A percentile compares a stretch with the other conserved stretches of the same genome.
phyloP scores from a whole-genome alignment of 1,284 basidiomycete genomes.

The Stygiomarasmius scandens region DNA sequence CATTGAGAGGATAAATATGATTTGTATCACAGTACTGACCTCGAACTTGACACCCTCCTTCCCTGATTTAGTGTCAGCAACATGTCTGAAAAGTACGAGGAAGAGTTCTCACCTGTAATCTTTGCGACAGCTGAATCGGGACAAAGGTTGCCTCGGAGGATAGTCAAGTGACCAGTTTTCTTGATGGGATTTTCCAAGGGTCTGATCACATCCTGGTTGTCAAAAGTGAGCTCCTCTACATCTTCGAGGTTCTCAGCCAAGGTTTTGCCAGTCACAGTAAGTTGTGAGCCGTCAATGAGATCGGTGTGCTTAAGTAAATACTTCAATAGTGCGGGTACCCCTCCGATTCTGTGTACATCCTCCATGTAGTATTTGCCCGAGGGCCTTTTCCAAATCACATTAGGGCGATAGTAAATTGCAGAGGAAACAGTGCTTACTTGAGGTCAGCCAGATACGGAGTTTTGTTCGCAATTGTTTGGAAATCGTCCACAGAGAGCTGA shows the following conservation, averaged over 20 bases:
- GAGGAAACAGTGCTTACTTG: constrained; percentile 50
- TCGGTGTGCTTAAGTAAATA: constrained; percentile 88
- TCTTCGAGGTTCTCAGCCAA: constrained; percentile 90
- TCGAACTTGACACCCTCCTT: constrained; percentile 92
- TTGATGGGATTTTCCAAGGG: constrained; percentile 88
- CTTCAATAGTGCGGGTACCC: constrained; percentile 81
- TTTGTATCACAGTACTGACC: constrained; percentile 41
- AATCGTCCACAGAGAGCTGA: constrained; percentile 89
- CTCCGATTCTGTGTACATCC: constrained; percentile 91
- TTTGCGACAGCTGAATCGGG: constrained; percentile 94
- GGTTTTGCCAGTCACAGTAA: constrained; percentile 95
- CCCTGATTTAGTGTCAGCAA: constrained; percentile 49
- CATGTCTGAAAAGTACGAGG: no score
- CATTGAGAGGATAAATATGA: constrained; percentile 5
- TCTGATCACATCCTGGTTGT: constrained; percentile 83
- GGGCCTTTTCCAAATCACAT: constrained; percentile 51
- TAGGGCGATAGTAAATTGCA: constrained; percentile 5
- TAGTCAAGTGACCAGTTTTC: constrained; percentile 88
- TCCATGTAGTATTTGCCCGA: constrained; percentile 97
- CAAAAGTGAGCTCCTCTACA: constrained; percentile 75
- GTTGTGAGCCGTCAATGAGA: constrained; percentile 86
- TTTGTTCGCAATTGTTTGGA: constrained; percentile 84
- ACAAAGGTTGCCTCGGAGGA: constrained; percentile 88
- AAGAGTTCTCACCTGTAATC: constrained; percentile 4
- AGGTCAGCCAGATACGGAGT: constrained; percentile 95